Evolutionary conservation across 805 yeast genomes (phyloP), one percentile per base, ranked within the genome.

Genomic region (Sporopachydermia quercuum): DNA sequence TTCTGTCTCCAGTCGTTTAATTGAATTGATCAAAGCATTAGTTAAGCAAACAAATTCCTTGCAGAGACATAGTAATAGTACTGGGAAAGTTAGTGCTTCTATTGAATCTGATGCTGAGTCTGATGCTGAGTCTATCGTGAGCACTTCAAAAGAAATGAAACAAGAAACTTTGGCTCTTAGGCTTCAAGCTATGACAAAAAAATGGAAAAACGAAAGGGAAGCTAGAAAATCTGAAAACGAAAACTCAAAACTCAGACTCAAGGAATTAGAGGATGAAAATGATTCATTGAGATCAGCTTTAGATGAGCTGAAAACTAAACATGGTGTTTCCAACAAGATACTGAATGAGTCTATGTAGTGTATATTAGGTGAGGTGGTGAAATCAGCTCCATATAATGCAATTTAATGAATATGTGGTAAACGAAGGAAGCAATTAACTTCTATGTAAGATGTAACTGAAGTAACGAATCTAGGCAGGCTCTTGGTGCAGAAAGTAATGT

Each of bases 191-290:
- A 53, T 81, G 35, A 71, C 73, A 34, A 71, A 63, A 45, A 64
- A 78, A 49, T 77, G 83, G 78, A 74, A 76, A 48, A 65, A 75
- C 4, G 87, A 81, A 45, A 62, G 85, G 44, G 91, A 80, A 53
- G 70, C 80, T 15, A 57, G 86, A 19, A 70, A 70, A 15, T 63
- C 74, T 41, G 87, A 80, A 47, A 64, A 66, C 40, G 65, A 65
- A 30, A 76, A 77, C 30, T 72, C 80, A 2, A 63, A 66, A 37
- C 54, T 57, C 36, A 56, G 78, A 36, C 62, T 78, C 3, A 50
- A 54, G 15, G 75, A 71, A 40, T 50, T 79, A 23, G 84, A 78
- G 45, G 42, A 49, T 19, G 85, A 78, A 47, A 76, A 74, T 48
- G 55, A 53, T 14, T 51, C 57, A 15, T 49, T 76, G 13, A 52